Evolutionary conservation across 2,329 filamentous ascomycete species (phyloP).

Genomic region (Calonectria honghensis): DNA sequence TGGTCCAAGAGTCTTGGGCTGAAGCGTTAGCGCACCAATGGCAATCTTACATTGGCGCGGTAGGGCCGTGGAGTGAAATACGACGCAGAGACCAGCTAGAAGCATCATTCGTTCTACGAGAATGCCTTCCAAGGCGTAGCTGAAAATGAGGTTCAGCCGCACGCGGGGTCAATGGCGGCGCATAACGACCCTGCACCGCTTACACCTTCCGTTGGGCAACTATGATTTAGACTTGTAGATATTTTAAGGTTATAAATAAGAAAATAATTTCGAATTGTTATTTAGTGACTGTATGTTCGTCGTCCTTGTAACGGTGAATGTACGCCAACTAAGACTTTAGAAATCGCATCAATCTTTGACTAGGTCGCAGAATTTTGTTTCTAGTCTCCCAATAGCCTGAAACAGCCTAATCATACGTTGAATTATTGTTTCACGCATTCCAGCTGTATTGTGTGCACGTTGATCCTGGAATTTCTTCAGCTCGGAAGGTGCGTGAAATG

Average conservation of each 20-base stretch:
- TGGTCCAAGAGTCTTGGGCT: background rate
- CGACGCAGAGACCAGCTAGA: background rate
- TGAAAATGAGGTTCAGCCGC: constrained; percentile 10
- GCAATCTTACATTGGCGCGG: background rate
- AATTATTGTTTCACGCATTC: background rate
- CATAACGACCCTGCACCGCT: background rate
- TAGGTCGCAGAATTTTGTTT: too few relatives aligned
- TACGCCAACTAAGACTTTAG: too few relatives aligned
- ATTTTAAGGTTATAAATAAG: constrained; percentile 14
- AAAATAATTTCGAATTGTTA: background rate
- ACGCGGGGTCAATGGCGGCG: background rate
- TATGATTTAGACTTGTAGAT: background rate
- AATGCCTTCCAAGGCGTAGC: background rate
- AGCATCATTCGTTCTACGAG: background rate
- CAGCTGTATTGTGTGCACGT: background rate
- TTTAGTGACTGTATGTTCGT: too few relatives aligned
- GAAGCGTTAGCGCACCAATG: background rate
- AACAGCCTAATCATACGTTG: too few relatives aligned
- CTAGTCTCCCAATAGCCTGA: too few relatives aligned
- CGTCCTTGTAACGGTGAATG: too few relatives aligned
- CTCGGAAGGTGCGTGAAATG: background rate
- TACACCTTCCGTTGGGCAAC: background rate
- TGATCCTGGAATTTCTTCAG: constrained; percentile 3
- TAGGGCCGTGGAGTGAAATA: background rate
- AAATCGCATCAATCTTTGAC: too few relatives aligned